Evolutionary conservation across 192 early-diverging fungal genomes (phyloP), one percentile per base, ranked within the genome.

Genomic region (Gamsiella multidivaricata): DNA sequence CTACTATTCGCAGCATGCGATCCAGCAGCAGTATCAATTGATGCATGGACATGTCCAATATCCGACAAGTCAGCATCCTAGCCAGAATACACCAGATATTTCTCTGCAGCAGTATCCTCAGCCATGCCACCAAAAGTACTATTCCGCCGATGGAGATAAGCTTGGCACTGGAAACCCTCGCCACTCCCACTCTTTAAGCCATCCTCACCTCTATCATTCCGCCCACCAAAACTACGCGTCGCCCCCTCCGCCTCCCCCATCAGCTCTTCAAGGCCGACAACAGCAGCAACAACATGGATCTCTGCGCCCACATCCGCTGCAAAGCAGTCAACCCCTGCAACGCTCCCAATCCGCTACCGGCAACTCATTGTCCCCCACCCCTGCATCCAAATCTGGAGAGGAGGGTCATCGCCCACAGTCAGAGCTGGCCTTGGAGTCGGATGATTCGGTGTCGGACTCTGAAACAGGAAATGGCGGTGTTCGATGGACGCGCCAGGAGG

Each of bases 401-500:
- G 63, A 54, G 6, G 11, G 52, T 9, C 55, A 50, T 18, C 61
- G 39, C n/a, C n/a, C n/a, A 18, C 59, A 50, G 20, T 9, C 18
- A 15, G 63, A 53, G 11, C 29, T 47, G 18, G 60, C 18, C 3
- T 51, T 70, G 41, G 68, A 70, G 31, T 70, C 69, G 14, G 69
- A 71, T 34, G 69, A 61, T 14, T 71, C 69, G 5, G 46, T 61
- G 11, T 71, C 69, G 10, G 69, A 71, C 34, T 34, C 53, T 25
- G 69, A 71, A 7, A 33, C 34, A 2, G 54, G 47, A 18, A 32
- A 39, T 18, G 36, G 43, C 15, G 54, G 53, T n/a, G 29, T 41
- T 42, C 59, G 57, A 53, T 71, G 69, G 69, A 71, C 69, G 69
- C 69, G 69, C 56, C 47, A 63, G 57, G 59, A 71, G 59, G 69